Evolutionary conservation across 2,329 filamentous ascomycete species (phyloP).

Genomic region (Ophiosphaerella narmari): DNA sequence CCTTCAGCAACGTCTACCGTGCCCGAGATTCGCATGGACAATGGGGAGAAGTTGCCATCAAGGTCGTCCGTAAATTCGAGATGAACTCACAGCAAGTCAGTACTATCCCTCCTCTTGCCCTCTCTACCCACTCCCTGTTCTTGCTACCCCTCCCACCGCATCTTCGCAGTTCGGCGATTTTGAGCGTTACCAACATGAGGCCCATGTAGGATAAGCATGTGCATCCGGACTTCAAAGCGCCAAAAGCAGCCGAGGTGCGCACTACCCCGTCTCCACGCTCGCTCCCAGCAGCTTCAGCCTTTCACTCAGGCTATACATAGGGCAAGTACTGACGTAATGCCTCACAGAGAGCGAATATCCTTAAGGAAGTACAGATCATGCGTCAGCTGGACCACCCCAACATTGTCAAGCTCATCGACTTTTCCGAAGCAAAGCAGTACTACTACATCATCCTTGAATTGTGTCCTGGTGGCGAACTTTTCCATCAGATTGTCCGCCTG

Average conservation of each 20-base stretch:
- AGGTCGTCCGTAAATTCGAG: slow-evolving; percentile 97
- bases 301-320: slow-evolving; percentile 22
- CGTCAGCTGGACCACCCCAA: slow-evolving; percentile 94
- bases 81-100: slow-evolving; percentile 99
- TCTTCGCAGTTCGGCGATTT: slow-evolving; percentile 28
- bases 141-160: slow-evolving; percentile 34
- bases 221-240: slow-evolving; percentile 92
- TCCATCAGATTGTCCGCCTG: slow-evolving; percentile 96
- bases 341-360: slow-evolving; percentile 85
- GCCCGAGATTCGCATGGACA: slow-evolving; percentile 76
- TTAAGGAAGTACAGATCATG: slow-evolving; percentile 99
- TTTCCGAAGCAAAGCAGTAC: slow-evolving; percentile 90
- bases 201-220: slow-evolving; percentile 81
- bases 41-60: slow-evolving; percentile 87
- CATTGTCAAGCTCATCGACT: slow-evolving; percentile 90
- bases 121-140: slow-evolving; percentile 37
- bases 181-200: slow-evolving; percentile 56
- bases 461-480: slow-evolving; percentile 92
- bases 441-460: slow-evolving; percentile 98
- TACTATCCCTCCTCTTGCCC: slow-evolving; percentile 43
- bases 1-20: slow-evolving; percentile 98
- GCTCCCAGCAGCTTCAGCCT: slow-evolving; percentile 36
- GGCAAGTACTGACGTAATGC: slow-evolving; percentile 49
- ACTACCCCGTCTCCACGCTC: slow-evolving; percentile 29
- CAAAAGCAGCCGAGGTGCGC: slow-evolving; percentile 96